Evolutionary conservation across 2,329 filamentous ascomycete species (phyloP).

Genomic region (Diaporthe ilicicola): DNA sequence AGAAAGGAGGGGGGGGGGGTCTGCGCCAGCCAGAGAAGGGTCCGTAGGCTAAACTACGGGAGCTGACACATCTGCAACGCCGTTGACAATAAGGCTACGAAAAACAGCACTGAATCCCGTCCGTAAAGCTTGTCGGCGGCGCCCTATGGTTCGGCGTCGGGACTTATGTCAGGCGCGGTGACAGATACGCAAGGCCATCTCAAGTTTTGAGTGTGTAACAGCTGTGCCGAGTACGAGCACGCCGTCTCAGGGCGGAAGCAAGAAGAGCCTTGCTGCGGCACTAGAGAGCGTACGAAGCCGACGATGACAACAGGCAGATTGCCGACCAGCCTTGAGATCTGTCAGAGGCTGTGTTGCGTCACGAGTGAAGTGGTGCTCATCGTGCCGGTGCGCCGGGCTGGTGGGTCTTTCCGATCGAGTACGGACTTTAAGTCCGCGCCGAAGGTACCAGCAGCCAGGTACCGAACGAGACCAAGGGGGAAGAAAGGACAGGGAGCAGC

Average conservation of each 20-base stretch:
- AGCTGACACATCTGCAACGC: background rate
- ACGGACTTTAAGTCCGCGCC: conserved; percentile 7
- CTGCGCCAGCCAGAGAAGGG: background rate
- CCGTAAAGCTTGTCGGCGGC: background rate
- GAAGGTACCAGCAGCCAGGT: background rate
- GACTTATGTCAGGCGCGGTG: background rate
- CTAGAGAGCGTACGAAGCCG: background rate
- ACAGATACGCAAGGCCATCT: background rate
- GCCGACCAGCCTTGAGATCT: background rate
- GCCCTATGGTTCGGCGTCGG: background rate
- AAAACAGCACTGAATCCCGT: conserved; percentile 1
- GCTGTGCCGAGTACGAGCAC: background rate
- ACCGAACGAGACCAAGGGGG: background rate
- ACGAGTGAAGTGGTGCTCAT: conserved; percentile 8
- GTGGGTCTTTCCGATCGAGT: conserved; percentile 1
- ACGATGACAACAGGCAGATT: background rate
- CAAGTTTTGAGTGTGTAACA: background rate
- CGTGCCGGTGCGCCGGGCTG: background rate
- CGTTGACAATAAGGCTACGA: background rate
- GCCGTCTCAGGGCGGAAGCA: background rate
- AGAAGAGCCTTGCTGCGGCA: background rate
- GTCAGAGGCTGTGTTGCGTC: conserved; percentile 5
- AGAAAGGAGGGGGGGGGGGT: too few species aligned
- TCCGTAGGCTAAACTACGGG: conserved; percentile 1
- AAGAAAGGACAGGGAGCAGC: background rate